Base-by-base conservation (phyloP, 768 basidiomycete genomes). In the Collybia nuda region DNA sequence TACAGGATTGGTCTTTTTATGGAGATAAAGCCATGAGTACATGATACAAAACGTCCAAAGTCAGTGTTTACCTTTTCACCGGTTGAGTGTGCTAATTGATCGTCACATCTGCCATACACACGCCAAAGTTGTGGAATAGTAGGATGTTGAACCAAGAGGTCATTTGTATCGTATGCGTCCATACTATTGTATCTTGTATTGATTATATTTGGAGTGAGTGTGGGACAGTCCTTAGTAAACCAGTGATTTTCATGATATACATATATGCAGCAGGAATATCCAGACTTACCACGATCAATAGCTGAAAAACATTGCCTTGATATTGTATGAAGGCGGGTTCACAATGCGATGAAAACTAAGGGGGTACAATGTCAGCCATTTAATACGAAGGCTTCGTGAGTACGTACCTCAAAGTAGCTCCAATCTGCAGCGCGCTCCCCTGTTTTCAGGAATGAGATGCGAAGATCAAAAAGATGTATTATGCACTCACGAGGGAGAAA, bases 91-190 rank as follows among this genome's bases (percentile, higher is more conserved):
- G 63, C 52, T 15, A 67, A 53, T 1, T 66, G 62, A 24, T 71
- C 70, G 45, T 72, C 65, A 3, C 63, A 23, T 7, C 70, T 61
- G 21, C 70, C 69, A 21, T 67, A 56, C 63, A 12, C 48, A 77
- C 75, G 76, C 65, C 72, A 81, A n/a, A 75, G 58, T 7, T 66
- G 61, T 3, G 66, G 56, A 7, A 70, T 67, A 2, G 68, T 71
- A 0, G 78, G 75, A 53, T 80, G 78, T 22, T 61, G 65, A 24
- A 68, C 44, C 50, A 72, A 75, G 3, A 76, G 55, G 58, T 78
- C 78, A 4, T 67, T 67, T 14, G 69, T 76, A 1, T 68, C 69
- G 45, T 77, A 78, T 4, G 75, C 76, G 42, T 55, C 60, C 5
- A 63, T 59, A 50, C 69, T 66, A 7, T 66, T 50, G 1, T 63